Evolutionary conservation across 192 early-diverging fungal genomes (phyloP).

Genomic region (Diversispora eburnea): DNA sequence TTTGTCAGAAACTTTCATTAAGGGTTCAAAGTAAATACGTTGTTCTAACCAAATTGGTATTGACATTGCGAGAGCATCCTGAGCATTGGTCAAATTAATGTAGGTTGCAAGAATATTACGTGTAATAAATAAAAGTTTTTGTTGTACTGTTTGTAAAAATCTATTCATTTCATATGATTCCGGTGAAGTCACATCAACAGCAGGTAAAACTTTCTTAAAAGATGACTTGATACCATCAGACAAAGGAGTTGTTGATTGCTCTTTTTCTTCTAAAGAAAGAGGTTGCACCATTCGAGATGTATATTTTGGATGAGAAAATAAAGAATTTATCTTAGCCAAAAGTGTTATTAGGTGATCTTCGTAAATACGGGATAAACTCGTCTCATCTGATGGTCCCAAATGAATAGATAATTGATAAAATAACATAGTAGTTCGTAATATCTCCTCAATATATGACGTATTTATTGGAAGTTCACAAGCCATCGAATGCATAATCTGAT

Average conservation of each 20-base stretch:
- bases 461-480: slow-evolving; percentile 36
- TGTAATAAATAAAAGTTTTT: slow-evolving; percentile 25
- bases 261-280: slow-evolving; percentile 7
- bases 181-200: not conserved
- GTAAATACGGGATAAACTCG: slow-evolving; percentile 33
- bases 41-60: not conserved
- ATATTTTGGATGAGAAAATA: slow-evolving; percentile 39
- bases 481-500: slow-evolving; percentile 46
- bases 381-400: slow-evolving; percentile 30
- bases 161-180: slow-evolving; percentile 11
- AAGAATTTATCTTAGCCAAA: slow-evolving; percentile 35
- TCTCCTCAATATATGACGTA: slow-evolving; percentile 46
- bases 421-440: slow-evolving; percentile 50
- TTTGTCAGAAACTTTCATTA: slow-evolving; percentile 5
- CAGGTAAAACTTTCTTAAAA: not conserved
- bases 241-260: slow-evolving; percentile 4
- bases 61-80: slow-evolving; percentile 18
- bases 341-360: slow-evolving; percentile 34
- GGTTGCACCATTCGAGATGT: slow-evolving; percentile 13
- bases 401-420: slow-evolving; percentile 47
- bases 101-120: slow-evolving; percentile 25
- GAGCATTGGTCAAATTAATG: slow-evolving; percentile 8
- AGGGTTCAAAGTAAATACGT: slow-evolving; percentile 19
- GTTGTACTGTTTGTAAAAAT: slow-evolving; percentile 22
- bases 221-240: slow-evolving; percentile 7